Evolutionary conservation across 2,329 filamentous ascomycete species (phyloP), one percentile per base, ranked within the genome.

Genomic region (Penicillium sp.): DNA sequence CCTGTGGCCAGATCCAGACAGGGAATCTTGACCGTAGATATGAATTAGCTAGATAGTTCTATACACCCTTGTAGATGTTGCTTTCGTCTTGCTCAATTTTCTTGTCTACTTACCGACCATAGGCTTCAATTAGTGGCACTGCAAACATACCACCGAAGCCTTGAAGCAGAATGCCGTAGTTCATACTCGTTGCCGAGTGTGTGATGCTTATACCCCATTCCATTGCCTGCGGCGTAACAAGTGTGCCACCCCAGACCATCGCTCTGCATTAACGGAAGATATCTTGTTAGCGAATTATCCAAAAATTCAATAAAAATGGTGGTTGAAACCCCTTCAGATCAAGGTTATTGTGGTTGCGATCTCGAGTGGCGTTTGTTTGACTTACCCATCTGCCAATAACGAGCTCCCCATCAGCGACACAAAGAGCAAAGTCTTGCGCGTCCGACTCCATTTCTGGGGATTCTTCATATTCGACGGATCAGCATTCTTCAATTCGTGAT

Each of bases 1-100:
- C 57, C 54, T 79, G 76, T 2, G 78, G 74, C 78, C 78, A 81
- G 44, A 81, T 70, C 74, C 79, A 78, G 42, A 80, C 69, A 1
- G 79, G 79, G 22, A 78, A 74, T 44, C 79, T 77, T 26, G 58
- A 61, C 58, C 54, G 17, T 17, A 37, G 13, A 38, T 19, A 22
- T 65, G 17, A 9, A 30, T 49, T 30, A 49, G 45, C 45, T 26
- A 61, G 56, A 33, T 19, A 12, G 33, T 22, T 15, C 6, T 12
- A 1, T n/a, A 13, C 8, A 33, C 10, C 2, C 5, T 19, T 10
- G 8, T 15, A 22, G 49, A 22, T 51, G 13, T 7, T 22, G 9
- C 2, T 22, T n/a, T 35, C 10, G n/a, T 35, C n/a, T 33, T 7
- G 4, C 49, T 33, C n/a, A 4, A n/a, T n/a, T 49, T 15, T 3